phyloP scores from a whole-genome alignment of 371 early-diverging fungal genomes.

The Saksenaea oblongispora region DNA sequence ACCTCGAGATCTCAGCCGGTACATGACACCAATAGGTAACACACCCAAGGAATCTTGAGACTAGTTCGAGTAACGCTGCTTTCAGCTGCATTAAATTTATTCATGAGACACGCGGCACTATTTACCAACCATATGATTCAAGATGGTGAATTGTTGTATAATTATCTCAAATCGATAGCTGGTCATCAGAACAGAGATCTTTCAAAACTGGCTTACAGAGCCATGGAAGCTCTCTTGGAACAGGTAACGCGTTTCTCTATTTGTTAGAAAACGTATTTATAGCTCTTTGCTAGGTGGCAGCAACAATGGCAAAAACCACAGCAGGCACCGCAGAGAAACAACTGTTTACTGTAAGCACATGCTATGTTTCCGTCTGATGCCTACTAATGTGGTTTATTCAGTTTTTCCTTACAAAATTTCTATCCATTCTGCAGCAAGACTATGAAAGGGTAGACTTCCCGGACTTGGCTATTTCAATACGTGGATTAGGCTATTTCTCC shows the following conservation, averaged over 20 bases:
- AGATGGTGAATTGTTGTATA: slow-evolving; percentile 49
- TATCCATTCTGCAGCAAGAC: slow-evolving; percentile 34
- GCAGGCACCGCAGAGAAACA: slow-evolving; percentile 17
- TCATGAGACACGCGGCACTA: slow-evolving; percentile 51
- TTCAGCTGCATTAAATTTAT: slow-evolving; percentile 59
- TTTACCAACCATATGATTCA: slow-evolving; percentile 48
- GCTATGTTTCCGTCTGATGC: background rate
- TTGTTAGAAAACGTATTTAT: background rate
- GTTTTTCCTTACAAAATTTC: slow-evolving; percentile 58
- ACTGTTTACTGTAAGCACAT: slow-evolving; percentile 22
- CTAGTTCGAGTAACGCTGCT: background rate
- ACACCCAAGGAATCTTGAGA: background rate
- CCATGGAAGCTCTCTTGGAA: slow-evolving; percentile 55
- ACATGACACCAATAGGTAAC: slow-evolving; percentile 49
- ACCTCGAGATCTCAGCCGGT: slow-evolving; percentile 47
- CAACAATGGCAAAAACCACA: slow-evolving; percentile 13
- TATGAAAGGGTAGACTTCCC: slow-evolving; percentile 47
- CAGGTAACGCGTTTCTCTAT: slow-evolving; percentile 28
- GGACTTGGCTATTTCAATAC: slow-evolving; percentile 60
- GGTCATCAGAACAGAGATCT: slow-evolving; percentile 55
- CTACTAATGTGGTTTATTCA: slow-evolving; percentile 15
- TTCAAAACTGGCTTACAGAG: slow-evolving; percentile 48
- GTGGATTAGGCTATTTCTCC: slow-evolving; percentile 74
- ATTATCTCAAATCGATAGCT: slow-evolving; percentile 40
- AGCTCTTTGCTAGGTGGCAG: background rate